phyloP scores from a whole-genome alignment of 176 grass and related monocot species.

The Cenchrus fungigraminus region DNA sequence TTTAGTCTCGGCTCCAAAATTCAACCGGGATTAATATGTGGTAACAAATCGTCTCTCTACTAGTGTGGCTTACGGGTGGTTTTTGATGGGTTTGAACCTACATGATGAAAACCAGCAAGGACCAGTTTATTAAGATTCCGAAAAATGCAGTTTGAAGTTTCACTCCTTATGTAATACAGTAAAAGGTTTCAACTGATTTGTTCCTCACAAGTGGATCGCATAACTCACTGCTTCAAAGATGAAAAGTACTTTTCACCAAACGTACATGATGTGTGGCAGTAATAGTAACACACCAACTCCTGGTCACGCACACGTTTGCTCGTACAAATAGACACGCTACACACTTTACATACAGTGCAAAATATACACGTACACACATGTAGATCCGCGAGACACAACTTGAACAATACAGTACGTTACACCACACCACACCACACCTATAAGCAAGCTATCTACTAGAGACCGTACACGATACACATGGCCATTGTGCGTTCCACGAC shows the following conservation, averaged over 20 bases:
- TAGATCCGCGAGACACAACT: background rate
- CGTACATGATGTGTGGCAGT: background rate
- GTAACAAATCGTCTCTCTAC: too few relatives aligned
- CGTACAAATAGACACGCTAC: background rate
- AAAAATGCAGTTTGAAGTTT: too few relatives aligned
- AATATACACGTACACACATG: background rate
- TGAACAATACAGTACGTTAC: background rate
- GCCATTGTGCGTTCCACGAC: background rate
- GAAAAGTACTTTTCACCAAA: background rate
- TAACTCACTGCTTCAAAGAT: background rate
- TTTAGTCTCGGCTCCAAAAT: too few relatives aligned
- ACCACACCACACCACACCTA: background rate
- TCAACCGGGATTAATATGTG: too few relatives aligned
- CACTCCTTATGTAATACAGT: too few relatives aligned
- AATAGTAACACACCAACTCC: background rate
- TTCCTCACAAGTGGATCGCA: background rate
- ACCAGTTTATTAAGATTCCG: too few relatives aligned
- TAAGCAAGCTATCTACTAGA: background rate
- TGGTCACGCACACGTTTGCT: background rate
- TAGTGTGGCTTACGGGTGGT: too few relatives aligned
- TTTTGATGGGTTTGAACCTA: too few relatives aligned
- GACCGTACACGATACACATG: background rate
- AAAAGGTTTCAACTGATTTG: background rate
- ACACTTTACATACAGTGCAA: conserved; percentile 1
- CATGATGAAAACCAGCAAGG: too few relatives aligned